A percentile compares a stretch with the other conserved stretches of the same genome.
Conservation (phyloP, 257 asterid genomes). For the Thymus quinquecostatus region DNA sequence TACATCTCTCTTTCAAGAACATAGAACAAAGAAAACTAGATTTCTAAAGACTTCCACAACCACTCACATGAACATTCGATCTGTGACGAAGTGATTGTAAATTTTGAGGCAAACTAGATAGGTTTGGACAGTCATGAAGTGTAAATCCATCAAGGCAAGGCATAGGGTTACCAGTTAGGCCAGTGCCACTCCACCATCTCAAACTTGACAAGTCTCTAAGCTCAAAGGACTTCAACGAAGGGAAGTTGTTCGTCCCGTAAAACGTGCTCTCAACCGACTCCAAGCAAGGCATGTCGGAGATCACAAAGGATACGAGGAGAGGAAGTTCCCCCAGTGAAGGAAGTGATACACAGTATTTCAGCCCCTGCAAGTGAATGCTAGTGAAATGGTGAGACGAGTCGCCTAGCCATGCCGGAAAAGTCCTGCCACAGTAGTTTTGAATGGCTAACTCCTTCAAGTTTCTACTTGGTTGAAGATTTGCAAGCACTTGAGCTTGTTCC, state of each 20-base stretch:
- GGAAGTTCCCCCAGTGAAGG: slow-evolving; percentile 23
- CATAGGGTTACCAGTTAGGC: neutral
- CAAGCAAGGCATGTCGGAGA: slow-evolving; percentile 8
- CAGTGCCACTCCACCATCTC: neutral
- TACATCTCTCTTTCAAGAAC: too few relatives aligned
- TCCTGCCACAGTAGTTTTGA: slow-evolving; percentile 8
- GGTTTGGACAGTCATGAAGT: neutral
- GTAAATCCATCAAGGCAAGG: neutral
- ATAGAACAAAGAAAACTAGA: too few relatives aligned
- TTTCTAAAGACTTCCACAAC: neutral
- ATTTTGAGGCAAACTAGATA: neutral
- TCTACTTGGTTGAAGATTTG: too few relatives aligned
- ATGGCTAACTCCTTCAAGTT: too few relatives aligned
- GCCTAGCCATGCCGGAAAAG: slow-evolving; percentile 19
- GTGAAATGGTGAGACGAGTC: neutral
- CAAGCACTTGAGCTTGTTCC: too few relatives aligned
- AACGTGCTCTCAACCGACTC: neutral
- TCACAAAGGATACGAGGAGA: neutral
- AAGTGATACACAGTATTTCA: neutral
- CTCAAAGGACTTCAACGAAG: neutral
- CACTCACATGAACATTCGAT: neutral
- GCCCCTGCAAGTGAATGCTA: slow-evolving; percentile 2
- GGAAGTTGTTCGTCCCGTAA: slow-evolving; percentile 6
- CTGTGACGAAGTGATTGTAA: neutral
- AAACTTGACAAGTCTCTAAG: neutral